Percentiles rank a stretch among this genome's conserved stretches.
These are phyloP conservation scores for Puccinia horiana DNA, from an alignment of 1,284 basidiomycete genomes.

Conservation along the genomic window DNA sequence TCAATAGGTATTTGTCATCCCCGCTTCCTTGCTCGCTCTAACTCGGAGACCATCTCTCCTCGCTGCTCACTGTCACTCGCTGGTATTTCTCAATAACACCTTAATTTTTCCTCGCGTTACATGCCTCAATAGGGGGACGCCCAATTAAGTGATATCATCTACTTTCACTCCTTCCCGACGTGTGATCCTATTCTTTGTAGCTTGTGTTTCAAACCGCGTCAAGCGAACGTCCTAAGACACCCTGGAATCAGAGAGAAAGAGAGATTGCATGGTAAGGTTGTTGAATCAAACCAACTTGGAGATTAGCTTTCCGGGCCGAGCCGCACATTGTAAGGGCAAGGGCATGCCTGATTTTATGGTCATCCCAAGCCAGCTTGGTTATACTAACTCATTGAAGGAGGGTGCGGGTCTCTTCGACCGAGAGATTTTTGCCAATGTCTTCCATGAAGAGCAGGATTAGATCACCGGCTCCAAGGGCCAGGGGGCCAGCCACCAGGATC, in stretches of 20 bases:
- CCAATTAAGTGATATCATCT: conserved; percentile 44
- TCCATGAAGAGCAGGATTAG: conserved; percentile 38
- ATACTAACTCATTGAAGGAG: background rate
- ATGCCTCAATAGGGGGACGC: conserved; percentile 10
- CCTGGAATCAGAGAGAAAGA: background rate
- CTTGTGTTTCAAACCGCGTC: conserved; percentile 38
- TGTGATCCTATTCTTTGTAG: conserved; percentile 27
- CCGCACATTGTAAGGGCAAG: conserved; percentile 4
- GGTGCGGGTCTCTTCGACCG: conserved; percentile 19
- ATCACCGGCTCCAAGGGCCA: conserved; percentile 20
- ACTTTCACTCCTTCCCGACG: conserved; percentile 36
- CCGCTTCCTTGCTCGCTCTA: no score
- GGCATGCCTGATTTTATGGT: background rate
- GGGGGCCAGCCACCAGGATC: background rate
- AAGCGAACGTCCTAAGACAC: background rate
- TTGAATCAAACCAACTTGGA: conserved; percentile 12
- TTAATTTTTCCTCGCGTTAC: background rate
- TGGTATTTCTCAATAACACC: no score
- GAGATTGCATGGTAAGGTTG: background rate
- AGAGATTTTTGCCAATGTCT: conserved; percentile 38
- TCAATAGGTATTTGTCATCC: no score
- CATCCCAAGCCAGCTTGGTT: background rate
- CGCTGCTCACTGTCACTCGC: no score
- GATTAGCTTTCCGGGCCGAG: conserved; percentile 9
- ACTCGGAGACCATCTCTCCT: no score